Percentiles rank a stretch among this genome's conserved stretches.
These are phyloP conservation scores for Orbilia brochopaga DNA, from an alignment of 2,329 filamentous ascomycete genomes.

Conservation along the genomic window DNA sequence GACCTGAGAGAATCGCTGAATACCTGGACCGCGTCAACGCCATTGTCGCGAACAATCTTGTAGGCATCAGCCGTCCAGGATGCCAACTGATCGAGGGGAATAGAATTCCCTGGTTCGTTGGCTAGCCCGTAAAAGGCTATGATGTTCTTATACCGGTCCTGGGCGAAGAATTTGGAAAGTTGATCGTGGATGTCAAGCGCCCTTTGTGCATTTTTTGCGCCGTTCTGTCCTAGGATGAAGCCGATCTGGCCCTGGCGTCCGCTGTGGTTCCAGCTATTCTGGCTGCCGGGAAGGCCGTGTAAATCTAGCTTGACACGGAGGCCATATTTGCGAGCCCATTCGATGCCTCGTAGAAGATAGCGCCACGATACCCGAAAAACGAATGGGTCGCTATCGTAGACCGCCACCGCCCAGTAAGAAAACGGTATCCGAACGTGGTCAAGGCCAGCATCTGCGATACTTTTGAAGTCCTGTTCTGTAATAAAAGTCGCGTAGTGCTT, in stretches of 20 bases:
- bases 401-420: constrained; percentile 90
- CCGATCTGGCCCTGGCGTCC: constrained; percentile 78
- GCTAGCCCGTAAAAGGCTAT: constrained; percentile 90
- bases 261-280: constrained; percentile 98
- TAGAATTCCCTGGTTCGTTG: constrained; percentile 87
- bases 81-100: constrained; percentile 71
- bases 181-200: constrained; percentile 86
- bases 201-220: constrained; percentile 57
- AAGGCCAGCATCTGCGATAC: constrained; percentile 84
- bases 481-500: constrained; percentile 90
- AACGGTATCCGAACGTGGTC: constrained; percentile 95
- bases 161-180: constrained; percentile 91
- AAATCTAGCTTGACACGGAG: constrained; percentile 90
- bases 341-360: constrained; percentile 88
- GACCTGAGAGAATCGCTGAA: constrained; percentile 97
- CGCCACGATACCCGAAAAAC: constrained; percentile 86
- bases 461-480: constrained; percentile 79
- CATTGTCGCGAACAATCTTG: constrained; percentile 75
- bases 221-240: constrained; percentile 88
- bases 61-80: constrained; percentile 80
- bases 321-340: constrained; percentile 91
- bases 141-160: constrained; percentile 89
- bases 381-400: constrained; percentile 86
- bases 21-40: constrained; percentile 71
- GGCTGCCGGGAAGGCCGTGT: constrained; percentile 85